Percentiles rank a stretch among this genome's conserved stretches.
Conservation (phyloP, 2,329 filamentous ascomycete genomes). For the Penicillium janthinellum region DNA sequence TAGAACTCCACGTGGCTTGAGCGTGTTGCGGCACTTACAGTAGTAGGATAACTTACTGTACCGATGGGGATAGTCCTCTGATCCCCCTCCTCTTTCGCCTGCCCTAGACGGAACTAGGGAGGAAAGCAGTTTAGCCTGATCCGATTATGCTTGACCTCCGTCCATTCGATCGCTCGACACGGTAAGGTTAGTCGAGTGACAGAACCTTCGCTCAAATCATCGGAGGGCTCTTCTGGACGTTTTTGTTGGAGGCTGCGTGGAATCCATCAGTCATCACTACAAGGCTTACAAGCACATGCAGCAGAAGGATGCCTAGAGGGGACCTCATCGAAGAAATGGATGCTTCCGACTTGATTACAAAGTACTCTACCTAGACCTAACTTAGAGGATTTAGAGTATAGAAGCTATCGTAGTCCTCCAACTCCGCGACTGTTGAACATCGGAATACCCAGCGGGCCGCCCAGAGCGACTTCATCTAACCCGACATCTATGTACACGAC, state of each 20-base stretch:
- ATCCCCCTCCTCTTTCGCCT: neutral
- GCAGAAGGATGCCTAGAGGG: neutral
- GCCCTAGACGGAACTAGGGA: neutral
- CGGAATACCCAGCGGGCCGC: too few species aligned
- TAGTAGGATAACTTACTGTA: neutral
- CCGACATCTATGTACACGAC: neutral
- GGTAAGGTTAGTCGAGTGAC: constrained; percentile 1
- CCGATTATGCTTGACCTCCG: neutral
- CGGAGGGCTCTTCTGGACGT: constrained; percentile 16
- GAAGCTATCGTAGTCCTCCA: too few species aligned
- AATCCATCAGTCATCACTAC: neutral
- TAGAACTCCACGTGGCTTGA: constrained; percentile 28
- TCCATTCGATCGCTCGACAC: neutral
- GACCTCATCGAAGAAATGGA: too few species aligned
- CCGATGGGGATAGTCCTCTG: neutral
- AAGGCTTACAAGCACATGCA: neutral
- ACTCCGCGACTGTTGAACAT: too few species aligned
- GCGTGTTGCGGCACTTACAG: constrained; percentile 2
- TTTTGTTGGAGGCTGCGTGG: constrained; percentile 2
- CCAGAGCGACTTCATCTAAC: too few species aligned
- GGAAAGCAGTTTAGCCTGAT: neutral
- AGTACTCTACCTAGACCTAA: neutral
- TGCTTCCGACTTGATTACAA: neutral
- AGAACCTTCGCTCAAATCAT: neutral
- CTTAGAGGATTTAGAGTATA: neutral